Percentiles rank a stretch among this genome's conserved stretches.
phyloP scores from a whole-genome alignment of 768 basidiomycete species.

The Tricholoma bakamatsutake region DNA sequence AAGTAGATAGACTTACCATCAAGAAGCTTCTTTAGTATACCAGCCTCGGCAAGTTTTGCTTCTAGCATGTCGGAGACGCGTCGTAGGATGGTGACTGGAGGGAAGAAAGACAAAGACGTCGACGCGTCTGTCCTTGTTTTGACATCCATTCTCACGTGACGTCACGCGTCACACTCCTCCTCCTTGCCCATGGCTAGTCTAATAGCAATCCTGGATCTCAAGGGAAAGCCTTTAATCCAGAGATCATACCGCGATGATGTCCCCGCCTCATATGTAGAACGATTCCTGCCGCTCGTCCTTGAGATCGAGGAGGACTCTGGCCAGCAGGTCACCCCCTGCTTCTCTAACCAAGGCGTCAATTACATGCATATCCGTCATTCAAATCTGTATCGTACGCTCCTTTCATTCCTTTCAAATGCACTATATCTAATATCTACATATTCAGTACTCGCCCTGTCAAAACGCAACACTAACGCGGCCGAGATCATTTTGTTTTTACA shows the following conservation, averaged over 20 bases:
- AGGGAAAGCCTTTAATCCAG: constrained; percentile 97
- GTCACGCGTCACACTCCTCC: background rate
- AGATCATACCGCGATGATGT: constrained; percentile 97
- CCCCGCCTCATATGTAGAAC: constrained; percentile 80
- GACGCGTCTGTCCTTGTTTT: background rate
- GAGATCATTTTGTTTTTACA: constrained; percentile 97
- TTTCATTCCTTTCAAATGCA: background rate
- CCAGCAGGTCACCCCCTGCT: constrained; percentile 92
- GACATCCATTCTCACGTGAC: background rate
- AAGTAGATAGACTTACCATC: constrained; percentile 55
- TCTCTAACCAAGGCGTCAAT: constrained; percentile 92
- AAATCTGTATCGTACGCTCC: constrained; percentile 87
- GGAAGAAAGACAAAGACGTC: background rate
- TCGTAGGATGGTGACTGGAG: background rate
- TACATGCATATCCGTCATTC: constrained; percentile 99
- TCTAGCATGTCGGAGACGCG: constrained; percentile 60
- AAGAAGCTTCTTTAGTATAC: constrained; percentile 85
- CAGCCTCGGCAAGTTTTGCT: constrained; percentile 86
- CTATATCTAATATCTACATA: background rate
- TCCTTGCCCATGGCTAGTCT: constrained; percentile 43
- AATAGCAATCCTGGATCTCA: constrained; percentile 95
- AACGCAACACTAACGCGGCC: constrained; percentile 91
- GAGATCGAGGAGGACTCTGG: constrained; percentile 94
- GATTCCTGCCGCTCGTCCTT: constrained; percentile 87
- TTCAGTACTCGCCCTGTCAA: constrained; percentile 89